phyloP scores from a whole-genome alignment of 2,329 filamentous ascomycete genomes.

The Onygenales sp. region DNA sequence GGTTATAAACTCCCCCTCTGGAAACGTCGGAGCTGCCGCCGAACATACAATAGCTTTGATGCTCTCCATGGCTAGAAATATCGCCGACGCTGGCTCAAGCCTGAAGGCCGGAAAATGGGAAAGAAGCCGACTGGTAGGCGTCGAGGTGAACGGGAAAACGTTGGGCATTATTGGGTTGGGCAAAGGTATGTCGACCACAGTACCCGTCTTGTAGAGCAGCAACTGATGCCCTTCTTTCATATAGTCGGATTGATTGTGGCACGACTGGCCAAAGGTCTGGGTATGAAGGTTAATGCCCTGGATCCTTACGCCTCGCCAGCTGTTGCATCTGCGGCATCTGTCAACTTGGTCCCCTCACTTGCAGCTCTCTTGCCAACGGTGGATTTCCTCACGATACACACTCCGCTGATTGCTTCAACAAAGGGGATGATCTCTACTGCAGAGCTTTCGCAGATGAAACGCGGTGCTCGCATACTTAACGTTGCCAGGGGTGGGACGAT shows the following conservation, averaged over 20 bases:
- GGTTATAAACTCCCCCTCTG: conserved; percentile 69
- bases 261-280: conserved; percentile 65
- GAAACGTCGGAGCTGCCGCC: conserved; percentile 72
- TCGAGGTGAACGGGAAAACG: conserved; percentile 69
- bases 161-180: conserved; percentile 69
- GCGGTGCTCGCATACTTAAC: conserved; percentile 64
- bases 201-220: neutral
- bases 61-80: conserved; percentile 63
- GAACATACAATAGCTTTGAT: conserved; percentile 69
- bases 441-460: conserved; percentile 64
- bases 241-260: conserved; percentile 67
- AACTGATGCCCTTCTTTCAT: neutral
- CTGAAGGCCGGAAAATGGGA: conserved; percentile 69
- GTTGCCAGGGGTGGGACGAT: conserved; percentile 73
- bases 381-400: conserved; percentile 75
- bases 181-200: conserved; percentile 45
- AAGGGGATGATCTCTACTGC: conserved; percentile 60
- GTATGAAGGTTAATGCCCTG: conserved; percentile 65
- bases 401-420: conserved; percentile 67
- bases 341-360: conserved; percentile 51
- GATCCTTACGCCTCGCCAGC: conserved; percentile 69
- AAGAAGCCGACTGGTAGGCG: conserved; percentile 61
- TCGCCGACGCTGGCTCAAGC: conserved; percentile 59
- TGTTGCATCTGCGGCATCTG: conserved; percentile 59
- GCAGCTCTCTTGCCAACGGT: conserved; percentile 53